phyloP scores from a whole-genome alignment of 495 filamentous ascomycete species.

The Haplographium delicatum region DNA sequence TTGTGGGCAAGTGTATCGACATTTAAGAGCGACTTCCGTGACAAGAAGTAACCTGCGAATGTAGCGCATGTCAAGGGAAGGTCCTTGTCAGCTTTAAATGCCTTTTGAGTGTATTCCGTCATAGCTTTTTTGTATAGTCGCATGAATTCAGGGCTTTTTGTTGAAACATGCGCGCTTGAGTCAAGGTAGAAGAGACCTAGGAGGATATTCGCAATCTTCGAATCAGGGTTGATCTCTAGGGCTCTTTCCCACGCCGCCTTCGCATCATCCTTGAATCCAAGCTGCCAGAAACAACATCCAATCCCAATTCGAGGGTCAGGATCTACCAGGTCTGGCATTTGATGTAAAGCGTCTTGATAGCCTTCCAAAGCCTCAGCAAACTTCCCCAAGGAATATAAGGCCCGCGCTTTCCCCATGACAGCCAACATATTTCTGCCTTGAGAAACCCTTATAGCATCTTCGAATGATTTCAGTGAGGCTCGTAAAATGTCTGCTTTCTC shows the following conservation, averaged over 20 bases:
- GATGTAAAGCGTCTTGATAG: conserved; percentile 81
- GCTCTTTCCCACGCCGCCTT: conserved; percentile 83
- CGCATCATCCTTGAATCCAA: conserved; percentile 90
- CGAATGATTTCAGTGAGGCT: conserved; percentile 82
- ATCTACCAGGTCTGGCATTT: conserved; percentile 83
- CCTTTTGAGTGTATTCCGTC: conserved; percentile 85
- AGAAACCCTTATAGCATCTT: conserved; percentile 82
- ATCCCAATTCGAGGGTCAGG: conserved; percentile 94
- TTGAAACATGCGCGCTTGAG: conserved; percentile 69
- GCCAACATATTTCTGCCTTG: conserved; percentile 85
- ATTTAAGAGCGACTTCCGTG: conserved; percentile 64
- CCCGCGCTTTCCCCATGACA: conserved; percentile 75
- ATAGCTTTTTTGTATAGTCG: conserved; percentile 86
- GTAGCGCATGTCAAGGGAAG: conserved; percentile 84
- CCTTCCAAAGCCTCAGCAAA: conserved; percentile 73
- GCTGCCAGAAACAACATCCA: conserved; percentile 92
- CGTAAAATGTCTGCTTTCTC: conserved; percentile 77
- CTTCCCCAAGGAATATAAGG: conserved; percentile 75
- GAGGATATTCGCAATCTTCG: conserved; percentile 85
- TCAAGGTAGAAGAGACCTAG: conserved; percentile 85
- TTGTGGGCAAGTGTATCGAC: conserved; percentile 86
- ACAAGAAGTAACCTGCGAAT: conserved; percentile 83
- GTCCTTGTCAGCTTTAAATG: conserved; percentile 93
- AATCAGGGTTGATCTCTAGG: conserved; percentile 79
- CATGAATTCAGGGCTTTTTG: conserved; percentile 70